phyloP scores from a whole-genome alignment of 495 filamentous ascomycete species.

The Symbiotaphrina buchneri region DNA sequence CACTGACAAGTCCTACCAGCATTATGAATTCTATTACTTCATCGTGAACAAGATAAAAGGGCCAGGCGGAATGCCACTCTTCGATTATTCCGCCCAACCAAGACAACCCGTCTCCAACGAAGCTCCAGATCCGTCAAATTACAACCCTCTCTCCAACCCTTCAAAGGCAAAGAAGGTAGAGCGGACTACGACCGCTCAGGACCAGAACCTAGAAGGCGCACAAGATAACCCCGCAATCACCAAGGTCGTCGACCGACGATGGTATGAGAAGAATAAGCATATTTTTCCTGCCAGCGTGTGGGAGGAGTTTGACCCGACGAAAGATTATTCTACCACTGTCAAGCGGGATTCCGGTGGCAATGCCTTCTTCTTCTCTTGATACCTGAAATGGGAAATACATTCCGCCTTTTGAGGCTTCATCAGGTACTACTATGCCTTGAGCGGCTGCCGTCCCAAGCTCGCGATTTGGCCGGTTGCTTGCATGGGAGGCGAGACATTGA shows the following conservation, averaged over 20 bases:
- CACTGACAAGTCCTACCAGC: conserved; percentile 22
- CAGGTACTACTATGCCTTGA: too few species aligned
- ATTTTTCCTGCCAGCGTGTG: conserved; percentile 92
- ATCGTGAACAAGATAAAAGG: conserved; percentile 70
- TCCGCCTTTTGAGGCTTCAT: too few species aligned
- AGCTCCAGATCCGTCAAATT: conserved; percentile 6
- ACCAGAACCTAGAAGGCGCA: conserved; percentile 42
- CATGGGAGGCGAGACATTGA: too few species aligned
- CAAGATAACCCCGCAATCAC: conserved; percentile 65
- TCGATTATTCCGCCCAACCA: conserved; percentile 44
- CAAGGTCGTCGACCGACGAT: conserved; percentile 86
- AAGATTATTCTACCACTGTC: conserved; percentile 63
- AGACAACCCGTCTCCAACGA: conserved; percentile 19
- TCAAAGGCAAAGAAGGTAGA: conserved; percentile 16
- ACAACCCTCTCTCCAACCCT: conserved; percentile 23
- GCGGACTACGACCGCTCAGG: conserved; percentile 5
- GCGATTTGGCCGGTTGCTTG: too few species aligned
- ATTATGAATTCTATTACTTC: conserved; percentile 94
- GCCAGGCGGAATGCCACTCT: conserved; percentile 45
- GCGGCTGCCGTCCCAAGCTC: too few species aligned
- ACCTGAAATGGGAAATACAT: background rate
- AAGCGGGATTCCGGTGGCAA: conserved; percentile 73
- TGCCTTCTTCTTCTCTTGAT: conserved; percentile 65
- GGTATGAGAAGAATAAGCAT: conserved; percentile 95
- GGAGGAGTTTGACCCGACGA: conserved; percentile 82